phyloP scores from a whole-genome alignment of 2,329 filamentous ascomycete genomes.

The Chrysosporium keratinophilum region DNA sequence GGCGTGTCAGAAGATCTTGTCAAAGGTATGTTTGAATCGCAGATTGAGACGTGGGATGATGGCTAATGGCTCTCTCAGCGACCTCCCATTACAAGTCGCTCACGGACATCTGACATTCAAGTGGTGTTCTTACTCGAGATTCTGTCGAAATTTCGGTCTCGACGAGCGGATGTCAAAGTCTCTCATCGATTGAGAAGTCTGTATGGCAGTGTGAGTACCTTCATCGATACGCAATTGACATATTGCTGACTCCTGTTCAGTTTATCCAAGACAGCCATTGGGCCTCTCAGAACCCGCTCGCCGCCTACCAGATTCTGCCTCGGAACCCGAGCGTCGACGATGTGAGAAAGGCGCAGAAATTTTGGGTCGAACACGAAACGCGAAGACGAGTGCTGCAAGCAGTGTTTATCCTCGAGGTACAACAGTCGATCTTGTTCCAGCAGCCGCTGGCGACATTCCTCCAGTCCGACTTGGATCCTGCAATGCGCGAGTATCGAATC shows the following conservation, averaged over 20 bases:
- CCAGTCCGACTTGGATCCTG: conserved; percentile 16
- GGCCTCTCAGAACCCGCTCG: conserved; percentile 24
- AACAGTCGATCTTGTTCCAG: conserved; percentile 26
- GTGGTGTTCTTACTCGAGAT: conserved; percentile 29
- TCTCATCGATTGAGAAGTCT: conserved; percentile 27
- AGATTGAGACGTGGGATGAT: background rate
- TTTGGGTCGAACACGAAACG: conserved; percentile 30
- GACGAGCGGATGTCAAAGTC: conserved; percentile 26
- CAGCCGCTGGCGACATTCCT: conserved; percentile 23
- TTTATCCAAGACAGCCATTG: conserved; percentile 24
- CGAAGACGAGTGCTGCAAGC: conserved; percentile 28
- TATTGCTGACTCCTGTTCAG: conserved; percentile 15
- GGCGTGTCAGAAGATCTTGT: conserved; percentile 25
- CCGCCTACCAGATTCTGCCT: conserved; percentile 23
- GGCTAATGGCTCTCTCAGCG: conserved; percentile 16
- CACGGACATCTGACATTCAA: conserved; percentile 27
- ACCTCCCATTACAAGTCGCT: conserved; percentile 26
- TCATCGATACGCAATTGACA: background rate
- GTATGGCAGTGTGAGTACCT: conserved; percentile 26
- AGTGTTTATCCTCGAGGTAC: conserved; percentile 26
- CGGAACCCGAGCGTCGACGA: conserved; percentile 20
- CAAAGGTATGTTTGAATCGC: conserved; percentile 16
- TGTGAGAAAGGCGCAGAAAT: conserved; percentile 24
- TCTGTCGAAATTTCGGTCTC: conserved; percentile 26
- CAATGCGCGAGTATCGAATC: conserved; percentile 11